These are phyloP conservation scores for Elaphomyces granulatus DNA, from an alignment of 495 filamentous ascomycete species.

Conservation along the genomic window DNA sequence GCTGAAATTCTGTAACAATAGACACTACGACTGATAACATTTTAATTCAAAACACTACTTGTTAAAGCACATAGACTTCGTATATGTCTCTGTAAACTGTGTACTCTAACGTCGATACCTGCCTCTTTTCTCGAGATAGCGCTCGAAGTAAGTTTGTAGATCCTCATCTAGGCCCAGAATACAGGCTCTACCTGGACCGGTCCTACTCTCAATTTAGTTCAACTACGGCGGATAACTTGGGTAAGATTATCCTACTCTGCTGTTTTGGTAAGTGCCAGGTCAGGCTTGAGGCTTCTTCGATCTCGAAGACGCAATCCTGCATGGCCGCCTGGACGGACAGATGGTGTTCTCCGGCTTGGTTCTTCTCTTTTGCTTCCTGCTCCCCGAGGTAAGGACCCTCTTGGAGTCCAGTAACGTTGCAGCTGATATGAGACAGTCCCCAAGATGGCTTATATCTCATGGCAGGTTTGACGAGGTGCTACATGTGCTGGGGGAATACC, in stretches of 20 bases:
- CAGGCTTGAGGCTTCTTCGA: constrained; percentile 77
- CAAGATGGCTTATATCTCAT: constrained; percentile 35
- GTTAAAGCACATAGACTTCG: too few species aligned
- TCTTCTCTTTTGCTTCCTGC: constrained; percentile 4
- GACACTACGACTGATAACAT: too few species aligned
- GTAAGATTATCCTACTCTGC: too few species aligned
- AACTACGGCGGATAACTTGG: too few species aligned
- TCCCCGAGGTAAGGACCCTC: constrained; percentile 19
- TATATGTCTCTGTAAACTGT: too few species aligned
- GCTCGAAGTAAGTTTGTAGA: constrained; percentile 78
- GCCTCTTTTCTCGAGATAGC: constrained; percentile 88
- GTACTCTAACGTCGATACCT: too few species aligned
- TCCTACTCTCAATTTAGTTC: too few species aligned
- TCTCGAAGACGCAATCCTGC: constrained; percentile 72
- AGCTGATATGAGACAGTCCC: constrained; percentile 10
- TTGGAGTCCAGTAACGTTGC: constrained; percentile 5
- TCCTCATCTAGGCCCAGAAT: constrained; percentile 94
- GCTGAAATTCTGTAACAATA: too few species aligned
- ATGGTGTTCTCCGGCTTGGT: constrained; percentile 38
- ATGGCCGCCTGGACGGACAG: constrained; percentile 74
- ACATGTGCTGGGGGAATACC: constrained; percentile 38
- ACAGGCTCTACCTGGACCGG: constrained; percentile 56
- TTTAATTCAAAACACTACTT: too few species aligned
- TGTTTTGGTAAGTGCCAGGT: constrained; percentile 50
- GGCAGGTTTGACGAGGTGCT: constrained; percentile 42